Evolutionary conservation across 768 basidiomycete genomes (phyloP).

Genomic region (Guyanaporus albipodus): DNA sequence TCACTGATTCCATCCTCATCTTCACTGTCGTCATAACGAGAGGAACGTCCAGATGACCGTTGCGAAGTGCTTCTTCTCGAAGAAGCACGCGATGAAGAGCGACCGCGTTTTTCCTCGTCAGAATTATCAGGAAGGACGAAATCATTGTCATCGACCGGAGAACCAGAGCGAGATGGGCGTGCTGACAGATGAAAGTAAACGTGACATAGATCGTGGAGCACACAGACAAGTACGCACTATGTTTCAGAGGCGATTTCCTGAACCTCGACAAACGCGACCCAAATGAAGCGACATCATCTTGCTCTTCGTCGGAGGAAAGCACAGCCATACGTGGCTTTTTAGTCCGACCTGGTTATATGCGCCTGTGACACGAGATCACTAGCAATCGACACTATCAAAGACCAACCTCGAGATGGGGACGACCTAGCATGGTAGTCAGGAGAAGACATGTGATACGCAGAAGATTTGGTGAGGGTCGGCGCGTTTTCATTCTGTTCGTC

Average conservation of each 20-base stretch:
- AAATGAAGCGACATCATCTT: slow-evolving; percentile 45
- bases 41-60: slow-evolving; percentile 32
- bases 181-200: slow-evolving; percentile 29
- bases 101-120: slow-evolving; percentile 51
- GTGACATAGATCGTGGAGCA: background rate
- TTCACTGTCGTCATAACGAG: slow-evolving; percentile 37
- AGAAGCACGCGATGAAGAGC: slow-evolving; percentile 48
- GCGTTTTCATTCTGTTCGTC: slow-evolving; percentile 42
- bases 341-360: slow-evolving; percentile 34
- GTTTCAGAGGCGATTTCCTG: slow-evolving; percentile 58
- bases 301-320: slow-evolving; percentile 46
- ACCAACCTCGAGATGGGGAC: slow-evolving; percentile 27
- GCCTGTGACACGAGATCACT: slow-evolving; percentile 3
- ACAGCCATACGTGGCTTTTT: slow-evolving; percentile 64
- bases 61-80: slow-evolving; percentile 37
- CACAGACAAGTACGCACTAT: slow-evolving; percentile 34
- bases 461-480: slow-evolving; percentile 1
- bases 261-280: slow-evolving; percentile 59
- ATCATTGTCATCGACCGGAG: slow-evolving; percentile 61
- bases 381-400: background rate
- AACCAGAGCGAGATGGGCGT: slow-evolving; percentile 35
- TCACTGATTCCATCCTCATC: slow-evolving; percentile 34
- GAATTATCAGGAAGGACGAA: slow-evolving; percentile 69
- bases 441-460: slow-evolving; percentile 26
- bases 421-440: slow-evolving; percentile 24